These are phyloP conservation scores for Amanita rimosa DNA, from an alignment of 768 basidiomycete genomes.

Conservation along the genomic window DNA sequence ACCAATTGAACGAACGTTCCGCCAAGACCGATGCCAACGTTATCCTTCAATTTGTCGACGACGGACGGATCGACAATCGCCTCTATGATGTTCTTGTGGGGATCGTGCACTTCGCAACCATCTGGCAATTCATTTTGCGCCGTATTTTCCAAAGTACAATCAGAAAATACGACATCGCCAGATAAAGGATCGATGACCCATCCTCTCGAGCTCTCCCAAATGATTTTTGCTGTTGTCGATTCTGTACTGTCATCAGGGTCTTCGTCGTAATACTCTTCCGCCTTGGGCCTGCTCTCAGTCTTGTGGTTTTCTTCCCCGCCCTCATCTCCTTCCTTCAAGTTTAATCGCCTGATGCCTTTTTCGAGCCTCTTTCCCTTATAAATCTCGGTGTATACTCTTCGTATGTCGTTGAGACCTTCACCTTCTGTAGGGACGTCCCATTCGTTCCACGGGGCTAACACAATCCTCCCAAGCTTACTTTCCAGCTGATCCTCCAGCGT, in stretches of 20 bases:
- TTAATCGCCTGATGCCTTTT: not conserved
- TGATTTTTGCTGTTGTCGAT: constrained; percentile 23
- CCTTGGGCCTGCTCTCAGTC: not conserved
- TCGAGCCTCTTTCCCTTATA: constrained; percentile 1
- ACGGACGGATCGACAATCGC: constrained; percentile 40
- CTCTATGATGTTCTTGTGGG: constrained; percentile 45
- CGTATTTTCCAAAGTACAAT: constrained; percentile 20
- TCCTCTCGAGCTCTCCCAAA: constrained; percentile 21
- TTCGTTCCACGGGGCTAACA: constrained; percentile 28
- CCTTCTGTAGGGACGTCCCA: constrained; percentile 21
- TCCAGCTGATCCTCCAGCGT: constrained; percentile 29
- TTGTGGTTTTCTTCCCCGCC: not conserved
- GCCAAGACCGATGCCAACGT: constrained; percentile 56
- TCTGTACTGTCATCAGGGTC: constrained; percentile 19
- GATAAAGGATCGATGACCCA: constrained; percentile 17
- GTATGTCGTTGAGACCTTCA: not conserved
- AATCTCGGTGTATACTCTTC: constrained; percentile 5
- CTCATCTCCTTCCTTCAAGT: not conserved
- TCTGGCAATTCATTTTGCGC: not conserved
- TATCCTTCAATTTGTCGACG: constrained; percentile 29
- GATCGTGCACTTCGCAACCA: constrained; percentile 30
- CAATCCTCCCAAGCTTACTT: constrained; percentile 21
- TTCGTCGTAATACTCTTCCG: constrained; percentile 4
- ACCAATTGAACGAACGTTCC: constrained; percentile 64
- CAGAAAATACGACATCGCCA: not conserved